Evolutionary conservation across 177 flowering plant genomes (phyloP).

Genomic region (Vitis hybrid): DNA sequence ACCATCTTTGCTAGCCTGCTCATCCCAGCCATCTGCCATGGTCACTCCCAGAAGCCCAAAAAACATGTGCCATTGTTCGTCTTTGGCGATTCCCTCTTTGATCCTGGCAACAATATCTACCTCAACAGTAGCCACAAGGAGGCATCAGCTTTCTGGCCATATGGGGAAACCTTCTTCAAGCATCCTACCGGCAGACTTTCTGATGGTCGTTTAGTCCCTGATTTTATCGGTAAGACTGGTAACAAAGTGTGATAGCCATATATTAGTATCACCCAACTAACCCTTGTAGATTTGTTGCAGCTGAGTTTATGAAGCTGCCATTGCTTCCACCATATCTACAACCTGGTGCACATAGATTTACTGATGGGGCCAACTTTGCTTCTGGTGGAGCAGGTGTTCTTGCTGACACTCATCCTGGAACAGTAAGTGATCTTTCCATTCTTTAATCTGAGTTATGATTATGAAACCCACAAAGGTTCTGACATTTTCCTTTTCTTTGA

Average conservation of each 20-base stretch:
- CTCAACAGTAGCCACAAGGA: not conserved
- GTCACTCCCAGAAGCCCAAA: not conserved
- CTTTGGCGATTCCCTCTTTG: conserved; percentile 6
- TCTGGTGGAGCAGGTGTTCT: conserved; percentile 15
- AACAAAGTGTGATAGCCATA: no score
- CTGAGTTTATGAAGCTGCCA: conserved; percentile 16
- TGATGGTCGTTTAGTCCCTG: conserved; percentile 14
- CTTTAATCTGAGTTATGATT: not conserved
- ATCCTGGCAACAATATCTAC: conserved; percentile 15
- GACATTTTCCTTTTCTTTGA: no score
- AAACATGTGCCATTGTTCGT: conserved; percentile 7
- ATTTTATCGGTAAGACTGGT: conserved; percentile 8
- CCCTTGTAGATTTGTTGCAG: not conserved
- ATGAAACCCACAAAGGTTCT: no score
- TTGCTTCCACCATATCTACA: conserved; percentile 19
- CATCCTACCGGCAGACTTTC: conserved; percentile 13
- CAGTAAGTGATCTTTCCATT: conserved; percentile 3
- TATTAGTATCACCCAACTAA: no score
- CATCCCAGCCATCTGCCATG: not conserved
- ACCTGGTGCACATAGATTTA: conserved; percentile 5
- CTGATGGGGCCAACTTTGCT: conserved; percentile 17
- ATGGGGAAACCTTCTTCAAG: conserved; percentile 12
- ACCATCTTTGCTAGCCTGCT: not conserved
- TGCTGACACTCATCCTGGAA: conserved; percentile 11
- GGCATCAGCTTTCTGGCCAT: conserved; percentile 1